phyloP scores from a whole-genome alignment of 257 asterid species.

The Rubia yunnanensis region DNA sequence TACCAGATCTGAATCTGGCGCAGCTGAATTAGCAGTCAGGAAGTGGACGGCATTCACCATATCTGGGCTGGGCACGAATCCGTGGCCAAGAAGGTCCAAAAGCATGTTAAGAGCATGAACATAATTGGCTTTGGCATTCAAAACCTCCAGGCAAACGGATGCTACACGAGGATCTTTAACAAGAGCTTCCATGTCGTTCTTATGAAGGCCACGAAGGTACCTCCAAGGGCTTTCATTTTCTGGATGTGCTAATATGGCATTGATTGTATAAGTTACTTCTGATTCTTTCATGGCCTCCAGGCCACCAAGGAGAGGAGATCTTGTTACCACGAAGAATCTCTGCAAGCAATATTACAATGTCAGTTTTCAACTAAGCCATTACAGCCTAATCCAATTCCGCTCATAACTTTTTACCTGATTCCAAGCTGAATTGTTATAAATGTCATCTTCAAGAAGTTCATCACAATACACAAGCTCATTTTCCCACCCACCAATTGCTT shows the following conservation, averaged over 20 bases:
- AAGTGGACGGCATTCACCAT: constrained; percentile 44
- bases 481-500: constrained; percentile 94
- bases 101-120: constrained; percentile 67
- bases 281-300: constrained; percentile 58
- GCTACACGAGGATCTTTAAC: constrained; percentile 54
- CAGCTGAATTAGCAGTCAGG: constrained; percentile 24
- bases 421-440: constrained; percentile 96
- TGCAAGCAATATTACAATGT: constrained; percentile 18
- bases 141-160: constrained; percentile 53
- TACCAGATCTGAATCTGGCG: constrained; percentile 26
- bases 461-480: constrained; percentile 80
- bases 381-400: background rate
- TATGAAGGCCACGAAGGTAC: constrained; percentile 81
- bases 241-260: constrained; percentile 59
- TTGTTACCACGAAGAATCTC: constrained; percentile 75
- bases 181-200: constrained; percentile 35
- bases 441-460: constrained; percentile 65
- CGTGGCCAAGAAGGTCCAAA: constrained; percentile 67
- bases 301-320: constrained; percentile 79
- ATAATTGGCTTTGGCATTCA: constrained; percentile 31
- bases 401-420: constrained; percentile 58
- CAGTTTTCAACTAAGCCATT: background rate
- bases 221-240: constrained; percentile 96
- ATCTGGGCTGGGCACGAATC: constrained; percentile 42
- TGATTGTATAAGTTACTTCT: constrained; percentile 63